phyloP scores from a whole-genome alignment of 805 yeast species.

The Saccharomycopsis vini region DNA sequence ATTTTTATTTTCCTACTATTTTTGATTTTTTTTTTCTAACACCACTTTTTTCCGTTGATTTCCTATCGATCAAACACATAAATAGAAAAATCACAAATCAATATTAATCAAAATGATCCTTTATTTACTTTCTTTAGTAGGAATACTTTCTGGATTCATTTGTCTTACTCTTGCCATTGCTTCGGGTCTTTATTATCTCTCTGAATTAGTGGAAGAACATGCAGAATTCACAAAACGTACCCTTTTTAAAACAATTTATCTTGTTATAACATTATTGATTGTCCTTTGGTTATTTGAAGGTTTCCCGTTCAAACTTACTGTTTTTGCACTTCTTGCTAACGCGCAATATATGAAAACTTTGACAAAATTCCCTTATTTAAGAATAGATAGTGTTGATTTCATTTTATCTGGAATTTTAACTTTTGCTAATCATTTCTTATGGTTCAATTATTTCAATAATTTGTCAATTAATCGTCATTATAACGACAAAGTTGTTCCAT shows the following conservation, averaged over 20 bases:
- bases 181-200: conserved; percentile 81
- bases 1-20: no score
- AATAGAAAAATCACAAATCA: no score
- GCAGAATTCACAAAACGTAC: conserved; percentile 74
- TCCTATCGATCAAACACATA: no score
- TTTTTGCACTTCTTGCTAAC: conserved; percentile 65
- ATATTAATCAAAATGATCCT: conserved; percentile 38
- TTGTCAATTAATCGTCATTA: conserved; percentile 62
- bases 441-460: conserved; percentile 80
- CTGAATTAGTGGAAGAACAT: conserved; percentile 91
- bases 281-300: conserved; percentile 65
- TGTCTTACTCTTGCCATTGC: conserved; percentile 66
- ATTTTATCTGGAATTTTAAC: conserved; percentile 65
- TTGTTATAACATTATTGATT: conserved; percentile 44
- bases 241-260: conserved; percentile 52
- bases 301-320: conserved; percentile 61
- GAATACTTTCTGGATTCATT: conserved; percentile 52
- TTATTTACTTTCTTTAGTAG: conserved; percentile 48
- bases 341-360: conserved; percentile 69
- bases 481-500: conserved; percentile 52
- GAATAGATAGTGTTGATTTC: conserved; percentile 63
- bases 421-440: conserved; percentile 69
- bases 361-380: conserved; percentile 74
- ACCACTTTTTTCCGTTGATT: no score
- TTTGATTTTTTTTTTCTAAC: no score